A percentile compares a stretch with the other conserved stretches of the same genome.
Evolutionary conservation across 108 stramenopile species (phyloP).

Genomic region (Mayamaea pseudoterrestris): DNA sequence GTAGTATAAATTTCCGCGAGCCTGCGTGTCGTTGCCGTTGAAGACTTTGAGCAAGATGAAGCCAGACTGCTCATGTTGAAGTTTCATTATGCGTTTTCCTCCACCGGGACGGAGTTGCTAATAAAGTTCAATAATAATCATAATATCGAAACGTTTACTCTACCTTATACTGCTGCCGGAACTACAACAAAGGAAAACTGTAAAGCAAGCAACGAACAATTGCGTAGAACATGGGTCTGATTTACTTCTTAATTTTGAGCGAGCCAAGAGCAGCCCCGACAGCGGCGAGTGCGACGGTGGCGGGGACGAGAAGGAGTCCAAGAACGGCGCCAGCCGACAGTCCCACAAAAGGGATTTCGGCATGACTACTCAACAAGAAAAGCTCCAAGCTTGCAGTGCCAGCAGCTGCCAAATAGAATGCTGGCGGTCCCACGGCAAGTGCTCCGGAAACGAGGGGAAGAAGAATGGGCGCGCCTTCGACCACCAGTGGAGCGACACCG

Average conservation of each 20-base stretch:
- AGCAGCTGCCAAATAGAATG: conserved; percentile 58
- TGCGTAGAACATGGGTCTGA: no score
- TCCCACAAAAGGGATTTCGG: conserved; percentile 69
- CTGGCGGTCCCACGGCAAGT: conserved; percentile 54
- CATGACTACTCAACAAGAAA: conserved; percentile 37
- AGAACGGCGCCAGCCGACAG: conserved; percentile 39
- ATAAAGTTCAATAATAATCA: no score
- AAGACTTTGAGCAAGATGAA: no score
- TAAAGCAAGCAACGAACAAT: no score
- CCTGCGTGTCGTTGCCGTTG: no score
- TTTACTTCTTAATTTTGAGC: conserved; percentile 50
- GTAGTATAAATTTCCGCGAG: no score
- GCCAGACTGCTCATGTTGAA: no score
- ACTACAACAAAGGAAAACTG: no score
- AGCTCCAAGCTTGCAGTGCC: conserved; percentile 36
- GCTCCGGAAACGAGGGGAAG: conserved; percentile 68
- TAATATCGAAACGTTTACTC: no score
- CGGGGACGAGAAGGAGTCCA: conserved; percentile 63
- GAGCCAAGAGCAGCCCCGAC: conserved; percentile 54
- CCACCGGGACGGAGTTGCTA: no score
- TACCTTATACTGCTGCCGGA: no score
- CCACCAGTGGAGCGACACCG: conserved; percentile 53
- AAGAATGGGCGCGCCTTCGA: conserved; percentile 72
- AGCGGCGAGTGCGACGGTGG: conserved; percentile 39
- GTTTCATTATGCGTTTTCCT: no score